Percentiles rank a stretch among this genome's conserved stretches.
Evolutionary conservation across 169 alveolate species (phyloP).

Genomic region (Plasmodium fragile): DNA sequence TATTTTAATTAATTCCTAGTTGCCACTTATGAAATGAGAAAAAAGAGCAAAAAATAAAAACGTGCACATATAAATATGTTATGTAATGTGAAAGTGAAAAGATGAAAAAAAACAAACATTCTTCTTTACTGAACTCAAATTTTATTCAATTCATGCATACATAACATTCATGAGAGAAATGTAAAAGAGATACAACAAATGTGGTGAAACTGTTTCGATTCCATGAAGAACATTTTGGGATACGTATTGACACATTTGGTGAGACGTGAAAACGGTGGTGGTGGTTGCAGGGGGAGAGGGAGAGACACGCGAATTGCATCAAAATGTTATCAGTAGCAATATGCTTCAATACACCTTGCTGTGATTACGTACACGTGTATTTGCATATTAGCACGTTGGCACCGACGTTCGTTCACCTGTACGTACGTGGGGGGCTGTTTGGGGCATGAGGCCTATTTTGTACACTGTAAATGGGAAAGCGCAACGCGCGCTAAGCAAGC

Average conservation of each 20-base stretch:
- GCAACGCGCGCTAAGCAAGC: background rate
- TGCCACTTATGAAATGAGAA: background rate
- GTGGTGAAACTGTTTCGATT: background rate
- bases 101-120: background rate
- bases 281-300: background rate
- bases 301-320: background rate
- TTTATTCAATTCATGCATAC: background rate
- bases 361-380: background rate
- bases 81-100: background rate
- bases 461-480: background rate
- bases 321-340: background rate
- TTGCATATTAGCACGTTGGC: background rate
- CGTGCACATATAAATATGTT: background rate
- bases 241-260: background rate
- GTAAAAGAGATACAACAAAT: background rate
- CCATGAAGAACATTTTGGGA: background rate
- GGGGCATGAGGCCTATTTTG: background rate
- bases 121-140: background rate
- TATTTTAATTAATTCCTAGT: constrained; percentile 18
- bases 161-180: background rate
- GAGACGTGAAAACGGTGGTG: background rate
- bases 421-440: background rate
- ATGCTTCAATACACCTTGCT: background rate
- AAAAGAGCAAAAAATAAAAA: background rate
- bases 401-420: constrained; percentile 4